Evolutionary conservation across 768 basidiomycete species (phyloP).

Genomic region (Lactarius psammicola): DNA sequence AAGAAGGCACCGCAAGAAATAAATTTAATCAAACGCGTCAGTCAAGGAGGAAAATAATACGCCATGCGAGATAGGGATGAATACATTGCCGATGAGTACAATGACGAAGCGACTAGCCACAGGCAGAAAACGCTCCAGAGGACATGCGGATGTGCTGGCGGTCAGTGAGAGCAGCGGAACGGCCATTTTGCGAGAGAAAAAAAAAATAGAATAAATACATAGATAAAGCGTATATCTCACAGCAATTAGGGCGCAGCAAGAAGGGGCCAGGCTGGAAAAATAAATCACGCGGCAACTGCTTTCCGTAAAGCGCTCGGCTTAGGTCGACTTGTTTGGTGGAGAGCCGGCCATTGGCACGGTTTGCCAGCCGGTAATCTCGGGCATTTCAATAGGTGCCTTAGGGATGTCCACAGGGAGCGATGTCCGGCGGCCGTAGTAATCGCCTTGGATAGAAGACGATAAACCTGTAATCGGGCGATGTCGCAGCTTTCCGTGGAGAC

Average conservation of each 20-base stretch:
- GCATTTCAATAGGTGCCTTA: conserved; percentile 24
- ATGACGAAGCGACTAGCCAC: conserved; percentile 27
- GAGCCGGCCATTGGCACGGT: conserved; percentile 35
- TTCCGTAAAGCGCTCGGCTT: conserved; percentile 31
- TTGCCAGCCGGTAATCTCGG: conserved; percentile 41
- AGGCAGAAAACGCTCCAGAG: conserved; percentile 27
- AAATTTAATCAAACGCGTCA: conserved; percentile 28
- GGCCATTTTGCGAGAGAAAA: conserved; percentile 25
- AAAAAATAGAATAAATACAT: conserved; percentile 28
- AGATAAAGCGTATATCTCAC: conserved; percentile 30
- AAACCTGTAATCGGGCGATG: conserved; percentile 30
- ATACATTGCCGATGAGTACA: conserved; percentile 32
- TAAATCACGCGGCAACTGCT: conserved; percentile 32
- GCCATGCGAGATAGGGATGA: conserved; percentile 28
- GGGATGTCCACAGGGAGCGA: conserved; percentile 30
- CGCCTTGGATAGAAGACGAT: conserved; percentile 22
- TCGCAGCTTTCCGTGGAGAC: conserved; percentile 35
- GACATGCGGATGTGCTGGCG: conserved; percentile 27
- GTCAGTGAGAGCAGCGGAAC: conserved; percentile 24
- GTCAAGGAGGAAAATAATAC: conserved; percentile 25
- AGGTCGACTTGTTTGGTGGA: conserved; percentile 29
- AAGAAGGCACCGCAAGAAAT: conserved; percentile 28
- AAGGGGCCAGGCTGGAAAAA: conserved; percentile 2
- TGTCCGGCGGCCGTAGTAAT: conserved; percentile 33
- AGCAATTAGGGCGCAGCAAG: conserved; percentile 18